These are phyloP conservation scores for Catharanthus roseus DNA, from an alignment of 257 asterid genomes.

Conservation along the genomic window DNA sequence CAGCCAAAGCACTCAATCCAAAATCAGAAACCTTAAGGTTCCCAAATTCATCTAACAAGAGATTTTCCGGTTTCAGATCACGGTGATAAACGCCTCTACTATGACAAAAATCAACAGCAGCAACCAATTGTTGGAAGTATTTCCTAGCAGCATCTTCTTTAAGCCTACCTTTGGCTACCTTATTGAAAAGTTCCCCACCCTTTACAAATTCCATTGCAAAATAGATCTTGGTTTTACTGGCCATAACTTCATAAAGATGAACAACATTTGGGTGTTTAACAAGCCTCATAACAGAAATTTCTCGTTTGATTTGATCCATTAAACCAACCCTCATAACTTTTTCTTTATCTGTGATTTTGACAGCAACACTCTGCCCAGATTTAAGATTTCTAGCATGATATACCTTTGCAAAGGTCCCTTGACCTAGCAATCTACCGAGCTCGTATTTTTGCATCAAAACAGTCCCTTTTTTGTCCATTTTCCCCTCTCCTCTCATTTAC, in stretches of 20 bases:
- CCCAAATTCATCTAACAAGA: constrained; percentile 70
- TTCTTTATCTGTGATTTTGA: constrained; percentile 68
- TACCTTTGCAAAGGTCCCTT: constrained; percentile 88
- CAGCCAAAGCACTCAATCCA: constrained; percentile 77
- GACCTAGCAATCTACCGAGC: constrained; percentile 72
- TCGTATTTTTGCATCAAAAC: constrained; percentile 71
- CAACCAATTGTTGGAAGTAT: constrained; percentile 73
- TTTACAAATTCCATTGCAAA: constrained; percentile 70
- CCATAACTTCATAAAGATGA: constrained; percentile 80
- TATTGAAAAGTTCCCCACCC: constrained; percentile 87
- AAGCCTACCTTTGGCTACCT: constrained; percentile 75
- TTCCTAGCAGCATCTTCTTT: constrained; percentile 72
- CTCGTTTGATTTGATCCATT: constrained; percentile 78
- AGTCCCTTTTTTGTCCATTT: constrained; percentile 54
- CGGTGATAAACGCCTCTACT: constrained; percentile 88
- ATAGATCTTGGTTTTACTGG: constrained; percentile 71
- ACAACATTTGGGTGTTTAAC: constrained; percentile 76
- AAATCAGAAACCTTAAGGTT: constrained; percentile 74
- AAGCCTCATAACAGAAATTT: constrained; percentile 74
- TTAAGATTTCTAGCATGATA: constrained; percentile 57
- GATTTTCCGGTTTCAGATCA: constrained; percentile 87
- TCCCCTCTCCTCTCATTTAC: constrained; percentile 18
- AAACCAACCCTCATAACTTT: constrained; percentile 56
- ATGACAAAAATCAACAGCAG: constrained; percentile 88
- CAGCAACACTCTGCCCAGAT: constrained; percentile 62